Evolutionary conservation across 441 rosid genomes (phyloP), one percentile per base, ranked within the genome.

Genomic region (Erodium texanum): DNA sequence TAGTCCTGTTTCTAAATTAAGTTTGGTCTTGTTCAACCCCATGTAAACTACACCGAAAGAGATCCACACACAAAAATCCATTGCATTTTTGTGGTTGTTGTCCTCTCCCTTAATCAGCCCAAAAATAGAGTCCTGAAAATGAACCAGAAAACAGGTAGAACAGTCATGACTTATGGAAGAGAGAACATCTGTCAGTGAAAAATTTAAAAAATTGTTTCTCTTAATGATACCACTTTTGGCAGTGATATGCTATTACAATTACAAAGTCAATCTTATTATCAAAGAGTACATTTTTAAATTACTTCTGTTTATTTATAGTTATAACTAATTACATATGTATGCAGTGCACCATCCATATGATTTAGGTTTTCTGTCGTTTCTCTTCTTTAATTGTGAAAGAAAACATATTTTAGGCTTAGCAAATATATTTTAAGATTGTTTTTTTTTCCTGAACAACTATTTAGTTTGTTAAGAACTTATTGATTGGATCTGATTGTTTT

Each of bases 301-400:
- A 48, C 56, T 48, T 48, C 8, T n/a, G 7, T n/a, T n/a, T 2
- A 48, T 48, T 15, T 48, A 3, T 18, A 18, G 12, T 16, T 56
- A 11, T 7, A 8, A 56, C 24, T 20, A 19, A 19, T 19, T 56
- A 56, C 20, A n/a, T n/a, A 14, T 50, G 20, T 50, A 56, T 22
- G 27, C 62, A 56, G 6, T 56, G 59, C 20, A 52, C 59, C 59
- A 52, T 52, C 59, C 59, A 52, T 52, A 52, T 52, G 20, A 52
- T 52, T 5, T 52, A n/a, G 59, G 59, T 8, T 52, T 52, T 4
- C 6, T 52, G 3, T 19, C 2, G 9, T 16, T 22, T 56, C 19
- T 48, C 11, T 56, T 56, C 2, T 56, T 19, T 56, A 19, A 56
- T 56, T 19, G 62, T 3, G 22, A 2, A 56, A 8, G 3, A 20